Base-by-base conservation (phyloP, 208 protist genomes). In the Phytomonas francai region DNA sequence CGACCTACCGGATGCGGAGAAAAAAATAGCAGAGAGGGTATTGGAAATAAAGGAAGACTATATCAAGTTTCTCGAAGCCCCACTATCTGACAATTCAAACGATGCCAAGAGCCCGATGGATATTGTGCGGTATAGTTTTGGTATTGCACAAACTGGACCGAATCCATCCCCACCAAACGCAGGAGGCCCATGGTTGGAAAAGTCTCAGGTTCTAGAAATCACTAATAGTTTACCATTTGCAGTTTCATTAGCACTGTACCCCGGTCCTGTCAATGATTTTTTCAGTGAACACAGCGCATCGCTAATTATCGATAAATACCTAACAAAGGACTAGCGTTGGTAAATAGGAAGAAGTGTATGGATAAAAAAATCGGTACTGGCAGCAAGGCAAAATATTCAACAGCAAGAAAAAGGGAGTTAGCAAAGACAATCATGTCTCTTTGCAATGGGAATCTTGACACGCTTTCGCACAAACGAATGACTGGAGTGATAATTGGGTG, bases 201-300 rank as follows among this genome's bases (percentile, higher is more conserved):
- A 72, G 67, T 60, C 64, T 7, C 71, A 88, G 30, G 77, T 85
- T 28, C 62, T 92, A 31, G 87, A 96, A 49, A 93, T 96, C 31
- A 96, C 87, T 0, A 91, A 82, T 19, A 80, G 85, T 34, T 73
- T 96, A n/a, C 91, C 91, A 0, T 96, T 93, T 76, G 86, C 84
- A 30, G 69, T 96, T 29, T 91, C 91, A 25, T 81, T 96, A 5
- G 84, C 87, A 27, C 68, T 93, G 51, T 68, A 81, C 45, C 84
- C 85, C 27, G 91, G 91, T 0, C 88, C 86, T 0, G 83, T 91
- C 32, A 93, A 93, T 67, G 81, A 86, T 57, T 73, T 84, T 54
- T 93, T 96, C 70, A 87, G 83, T 2, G 87, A 93, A 57, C 54
- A 77, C 0, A 83, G 81, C 27, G 82, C 86, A 22, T 71, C 78